phyloP scores from a whole-genome alignment of 2,329 filamentous ascomycete species.

The Capronia coronata region DNA sequence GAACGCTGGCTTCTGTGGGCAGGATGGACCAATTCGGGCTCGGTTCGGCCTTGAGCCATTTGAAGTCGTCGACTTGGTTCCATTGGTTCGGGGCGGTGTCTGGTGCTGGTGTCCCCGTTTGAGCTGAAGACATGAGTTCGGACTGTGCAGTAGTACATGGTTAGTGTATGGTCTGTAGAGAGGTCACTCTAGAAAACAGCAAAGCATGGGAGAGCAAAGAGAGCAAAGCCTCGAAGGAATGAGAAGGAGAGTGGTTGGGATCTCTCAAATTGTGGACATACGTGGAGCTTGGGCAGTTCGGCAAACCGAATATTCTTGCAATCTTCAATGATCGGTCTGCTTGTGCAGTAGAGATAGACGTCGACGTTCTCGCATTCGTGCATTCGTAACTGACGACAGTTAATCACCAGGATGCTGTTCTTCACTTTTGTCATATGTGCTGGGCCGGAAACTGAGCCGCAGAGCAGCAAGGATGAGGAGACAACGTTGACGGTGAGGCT shows the following conservation, averaged over 20 bases:
- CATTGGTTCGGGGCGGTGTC: slow-evolving; percentile 56
- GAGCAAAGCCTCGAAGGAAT: too few species aligned
- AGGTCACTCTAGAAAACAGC: too few species aligned
- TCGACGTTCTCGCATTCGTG: slow-evolving; percentile 77
- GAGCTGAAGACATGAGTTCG: slow-evolving; percentile 27
- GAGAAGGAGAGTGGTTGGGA: not conserved
- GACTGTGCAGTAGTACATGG: slow-evolving; percentile 7
- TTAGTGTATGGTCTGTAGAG: not conserved
- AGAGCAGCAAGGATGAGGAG: slow-evolving; percentile 63
- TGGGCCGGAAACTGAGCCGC: slow-evolving; percentile 70
- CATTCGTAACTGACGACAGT: slow-evolving; percentile 83
- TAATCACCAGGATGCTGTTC: slow-evolving; percentile 64
- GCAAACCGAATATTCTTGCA: slow-evolving; percentile 74
- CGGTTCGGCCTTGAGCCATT: slow-evolving; percentile 75
- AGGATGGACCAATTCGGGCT: slow-evolving; percentile 85
- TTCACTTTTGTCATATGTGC: slow-evolving; percentile 72
- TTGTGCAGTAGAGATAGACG: slow-evolving; percentile 74
- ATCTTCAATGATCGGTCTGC: slow-evolving; percentile 89
- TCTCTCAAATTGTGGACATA: slow-evolving; percentile 5
- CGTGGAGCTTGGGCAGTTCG: slow-evolving; percentile 53
- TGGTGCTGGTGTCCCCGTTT: slow-evolving; percentile 1
- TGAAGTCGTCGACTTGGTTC: slow-evolving; percentile 93
- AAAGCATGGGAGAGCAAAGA: too few species aligned
- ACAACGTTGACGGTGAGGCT: slow-evolving; percentile 65
- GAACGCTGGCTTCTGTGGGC: slow-evolving; percentile 52